phyloP scores from a whole-genome alignment of 140 eudicot species.

The Ambrosia hybrid region DNA sequence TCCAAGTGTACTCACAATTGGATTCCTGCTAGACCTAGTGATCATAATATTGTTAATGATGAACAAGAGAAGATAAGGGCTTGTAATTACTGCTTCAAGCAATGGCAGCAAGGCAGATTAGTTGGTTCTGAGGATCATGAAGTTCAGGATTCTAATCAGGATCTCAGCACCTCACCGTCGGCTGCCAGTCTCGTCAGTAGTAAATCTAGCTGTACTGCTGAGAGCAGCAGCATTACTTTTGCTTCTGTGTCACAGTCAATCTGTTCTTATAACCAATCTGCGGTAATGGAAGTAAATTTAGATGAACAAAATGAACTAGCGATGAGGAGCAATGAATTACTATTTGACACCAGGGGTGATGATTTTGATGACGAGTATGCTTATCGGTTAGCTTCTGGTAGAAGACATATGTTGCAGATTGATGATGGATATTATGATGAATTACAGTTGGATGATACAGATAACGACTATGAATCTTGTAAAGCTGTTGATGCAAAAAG shows the following conservation, averaged over 20 bases:
- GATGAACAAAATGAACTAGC: constrained; percentile 40
- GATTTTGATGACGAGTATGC: constrained; percentile 72
- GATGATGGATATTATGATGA: constrained; percentile 52
- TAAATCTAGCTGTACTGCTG: constrained; percentile 71
- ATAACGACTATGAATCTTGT: constrained; percentile 46
- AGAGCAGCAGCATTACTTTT: constrained; percentile 66
- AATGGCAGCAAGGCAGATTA: constrained; percentile 74
- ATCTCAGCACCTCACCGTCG: constrained; percentile 59
- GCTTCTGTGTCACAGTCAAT: constrained; percentile 61
- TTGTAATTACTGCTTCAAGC: constrained; percentile 89
- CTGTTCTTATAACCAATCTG: constrained; percentile 51
- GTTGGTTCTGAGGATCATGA: constrained; percentile 55
- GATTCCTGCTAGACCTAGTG: constrained; percentile 54
- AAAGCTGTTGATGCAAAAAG: constrained; percentile 48
- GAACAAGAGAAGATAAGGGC: constrained; percentile 83
- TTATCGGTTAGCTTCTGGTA: constrained; percentile 43
- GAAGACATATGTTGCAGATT: constrained; percentile 43
- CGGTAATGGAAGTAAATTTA: constrained; percentile 44
- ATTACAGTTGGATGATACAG: constrained; percentile 46
- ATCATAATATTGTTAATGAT: constrained; percentile 32
- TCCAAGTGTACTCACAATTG: constrained; percentile 83
- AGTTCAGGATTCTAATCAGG: constrained; percentile 48
- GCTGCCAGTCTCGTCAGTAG: constrained; percentile 63
- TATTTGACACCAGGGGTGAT: constrained; percentile 65
- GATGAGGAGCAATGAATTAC: constrained; percentile 37